Evolutionary conservation across 345 rosid genomes (phyloP), one percentile per base, ranked within the genome.

Genomic region (Melaleuca quinquenervia): DNA sequence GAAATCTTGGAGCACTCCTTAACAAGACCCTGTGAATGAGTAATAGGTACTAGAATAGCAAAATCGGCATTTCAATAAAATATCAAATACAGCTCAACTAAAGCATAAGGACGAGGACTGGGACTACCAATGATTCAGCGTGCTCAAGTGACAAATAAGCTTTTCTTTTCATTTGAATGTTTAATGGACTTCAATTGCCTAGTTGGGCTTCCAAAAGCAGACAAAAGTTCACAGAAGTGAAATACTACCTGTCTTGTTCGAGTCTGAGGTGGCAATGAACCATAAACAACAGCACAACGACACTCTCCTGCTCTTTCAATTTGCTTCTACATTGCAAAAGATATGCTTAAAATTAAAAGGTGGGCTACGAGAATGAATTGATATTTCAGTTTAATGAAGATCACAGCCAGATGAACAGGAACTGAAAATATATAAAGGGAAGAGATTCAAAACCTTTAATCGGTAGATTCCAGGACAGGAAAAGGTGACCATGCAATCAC

Each of bases 211-310:
- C 89, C 74, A 82, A 50, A 82, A 87, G 50, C 86, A 75, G 62
- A 90, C 53, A 75, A 85, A 84, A 83, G 87, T 88, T 82, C 62
- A 82, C 75, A 82, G 78, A 13, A 18, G 48, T 0, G 2, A 70
- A 70, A 70, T 70, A 70, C 24, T 89, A 96, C 99, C 99, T 97
- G 98, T 88, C 95, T 91, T 84, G 98, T 95, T 88, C 97, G 96
- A 88, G 98, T 96, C 91, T 94, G 96, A 32, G 97, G 96, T 87
- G 98, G 98, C 89, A 97, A 88, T 74, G 98, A 97, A 84, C 98
- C 98, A 87, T 97, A 97, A 85, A 97, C 99, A 83, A 97, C 95
- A 87, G 99, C 96, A 88, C 99, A 97, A 76, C 92, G 96, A 92
- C 92, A 97, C 86, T 92, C 94, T 74, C 95, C 96, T 26, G 83